Evolutionary conservation across 2,329 filamentous ascomycete species (phyloP).

Genomic region (Aureobasidium uvarum): DNA sequence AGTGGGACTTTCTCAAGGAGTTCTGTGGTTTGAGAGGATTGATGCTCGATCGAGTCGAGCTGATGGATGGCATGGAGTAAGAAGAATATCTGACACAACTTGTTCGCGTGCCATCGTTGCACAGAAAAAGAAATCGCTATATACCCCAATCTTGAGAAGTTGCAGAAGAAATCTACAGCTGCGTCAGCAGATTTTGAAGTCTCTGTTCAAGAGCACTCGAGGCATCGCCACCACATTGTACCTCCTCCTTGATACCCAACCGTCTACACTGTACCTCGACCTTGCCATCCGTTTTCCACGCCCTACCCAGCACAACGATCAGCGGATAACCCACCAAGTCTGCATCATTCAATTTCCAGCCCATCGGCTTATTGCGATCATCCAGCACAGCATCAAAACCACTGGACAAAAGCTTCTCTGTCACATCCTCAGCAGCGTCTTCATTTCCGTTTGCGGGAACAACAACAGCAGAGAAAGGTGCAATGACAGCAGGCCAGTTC

Average conservation of each 20-base stretch:
- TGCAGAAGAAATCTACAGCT: conserved; percentile 48
- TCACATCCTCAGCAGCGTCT: conserved; percentile 23
- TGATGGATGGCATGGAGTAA: conserved; percentile 90
- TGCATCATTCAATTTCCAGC: conserved; percentile 88
- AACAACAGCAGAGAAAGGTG: conserved; percentile 76
- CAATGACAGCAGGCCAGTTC: conserved; percentile 83
- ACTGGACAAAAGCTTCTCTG: neutral
- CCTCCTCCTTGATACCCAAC: conserved; percentile 60
- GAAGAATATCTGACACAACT: neutral
- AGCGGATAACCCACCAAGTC: conserved; percentile 87
- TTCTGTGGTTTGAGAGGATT: conserved; percentile 81
- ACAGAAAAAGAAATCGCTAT: conserved; percentile 10
- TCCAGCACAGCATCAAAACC: conserved; percentile 57
- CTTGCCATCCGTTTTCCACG: conserved; percentile 58
- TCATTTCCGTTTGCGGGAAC: conserved; percentile 47
- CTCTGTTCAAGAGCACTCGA: conserved; percentile 44
- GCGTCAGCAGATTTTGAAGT: conserved; percentile 50
- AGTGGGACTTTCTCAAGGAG: conserved; percentile 84
- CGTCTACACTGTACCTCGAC: conserved; percentile 78
- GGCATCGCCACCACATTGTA: conserved; percentile 48
- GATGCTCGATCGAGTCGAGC: conserved; percentile 82
- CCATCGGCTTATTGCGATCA: conserved; percentile 63
- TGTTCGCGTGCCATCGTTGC: neutral
- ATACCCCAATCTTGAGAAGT: neutral
- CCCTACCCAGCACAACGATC: conserved; percentile 72